Base-by-base conservation (phyloP, 2,329 filamentous ascomycete species). In the Tothia fuscella region DNA sequence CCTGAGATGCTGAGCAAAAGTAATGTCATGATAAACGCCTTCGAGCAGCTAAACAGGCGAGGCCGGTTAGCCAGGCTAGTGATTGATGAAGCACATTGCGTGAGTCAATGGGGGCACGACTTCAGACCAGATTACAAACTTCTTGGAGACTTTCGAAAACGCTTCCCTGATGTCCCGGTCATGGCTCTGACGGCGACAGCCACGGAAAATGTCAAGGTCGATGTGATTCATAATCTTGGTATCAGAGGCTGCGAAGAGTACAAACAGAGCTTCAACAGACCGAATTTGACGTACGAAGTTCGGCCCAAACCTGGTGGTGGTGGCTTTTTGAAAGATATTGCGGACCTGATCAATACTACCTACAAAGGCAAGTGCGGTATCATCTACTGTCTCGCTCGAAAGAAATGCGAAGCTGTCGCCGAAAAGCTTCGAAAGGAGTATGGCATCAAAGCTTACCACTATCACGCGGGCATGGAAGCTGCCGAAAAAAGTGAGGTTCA, bases 21-120 rank as follows among this genome's bases (percentile, higher is more conserved):
- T 56, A 59, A 70, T 31, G 64, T 66, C 2, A 82, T 96, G 58
- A 65, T 78, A 44, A 71, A 68, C 39, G 73, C 70, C 3, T 69
- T 98, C 48, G 64, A 74, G 39, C 68, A 66, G 2, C 67, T 98
- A n/a, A 73, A 94, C 57, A 60, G 62, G 12, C 76, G 76, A 38
- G 67, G 71, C 3, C 83, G 80, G 51, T 75, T 98, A 40, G 89
- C 93, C 13, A 78, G 91, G 20, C 76, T 98, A 37, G 91, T 98
- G 41, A 93, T 98, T 48, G 91, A 98, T 51, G 93, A 98, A 63
- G 91, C 91, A n/a, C 91, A 98, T 59, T 98, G 91, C 59, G 89
- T 98, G 20, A 96, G 91, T 59, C 88, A 98, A 66, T 98, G 91
- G 91, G 91, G 91, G 1, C 91, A 98, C 52, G 91, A 98, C 59